Evolutionary conservation across 371 early-diverging fungal species (phyloP).

Genomic region (Aphelidium insulamus): DNA sequence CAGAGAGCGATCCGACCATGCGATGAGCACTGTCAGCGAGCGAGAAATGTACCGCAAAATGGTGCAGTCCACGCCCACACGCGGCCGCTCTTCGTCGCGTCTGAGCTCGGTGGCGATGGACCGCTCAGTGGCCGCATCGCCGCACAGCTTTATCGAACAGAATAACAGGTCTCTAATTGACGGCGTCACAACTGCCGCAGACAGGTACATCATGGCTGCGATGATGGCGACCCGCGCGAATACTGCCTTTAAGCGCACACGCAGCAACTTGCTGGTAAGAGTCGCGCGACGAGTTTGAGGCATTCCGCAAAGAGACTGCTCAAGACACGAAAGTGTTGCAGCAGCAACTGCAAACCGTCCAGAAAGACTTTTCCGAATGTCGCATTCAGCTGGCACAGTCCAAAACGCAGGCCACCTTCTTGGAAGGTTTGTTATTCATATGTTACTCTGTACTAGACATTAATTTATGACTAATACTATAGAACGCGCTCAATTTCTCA

Average conservation of each 20-base stretch:
- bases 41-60: slow-evolving; percentile 19
- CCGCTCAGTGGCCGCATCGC: neutral
- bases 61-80: slow-evolving; percentile 12
- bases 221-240: neutral
- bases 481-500: slow-evolving; percentile 25
- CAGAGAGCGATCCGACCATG: slow-evolving; percentile 17
- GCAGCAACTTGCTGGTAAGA: slow-evolving; percentile 8
- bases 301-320: slow-evolving; percentile 23
- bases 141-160: neutral
- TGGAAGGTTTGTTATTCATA: too few species aligned
- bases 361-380: slow-evolving; percentile 14
- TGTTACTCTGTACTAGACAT: too few species aligned
- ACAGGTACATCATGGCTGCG: slow-evolving; percentile 1
- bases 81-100: neutral
- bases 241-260: slow-evolving; percentile 1
- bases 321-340: slow-evolving; percentile 21
- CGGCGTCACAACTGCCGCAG: neutral
- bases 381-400: slow-evolving; percentile 20
- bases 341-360: slow-evolving; percentile 13
- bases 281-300: slow-evolving; percentile 25
- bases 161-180: too few species aligned
- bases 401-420: slow-evolving; percentile 18
- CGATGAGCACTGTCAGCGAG: slow-evolving; percentile 13
- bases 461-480: too few species aligned
- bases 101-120: too few species aligned